Percentiles rank a stretch among this genome's conserved stretches.
These are phyloP conservation scores for Penicillium robsamsonii DNA, from an alignment of 495 filamentous ascomycete species.

Conservation along the genomic window DNA sequence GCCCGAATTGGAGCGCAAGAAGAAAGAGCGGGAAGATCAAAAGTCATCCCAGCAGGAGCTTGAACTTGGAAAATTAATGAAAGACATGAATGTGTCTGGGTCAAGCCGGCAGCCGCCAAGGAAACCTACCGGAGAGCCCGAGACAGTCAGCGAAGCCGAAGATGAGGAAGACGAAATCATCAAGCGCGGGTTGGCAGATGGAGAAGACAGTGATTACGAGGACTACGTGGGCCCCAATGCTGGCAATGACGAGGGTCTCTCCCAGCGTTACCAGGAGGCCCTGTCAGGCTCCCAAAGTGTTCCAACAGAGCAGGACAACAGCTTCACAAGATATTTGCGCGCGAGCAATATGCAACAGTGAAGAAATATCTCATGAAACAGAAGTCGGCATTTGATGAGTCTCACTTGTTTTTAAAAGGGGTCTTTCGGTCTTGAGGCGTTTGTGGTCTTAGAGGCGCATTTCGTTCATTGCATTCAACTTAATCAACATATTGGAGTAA, in stretches of 20 bases:
- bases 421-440: slow-evolving; percentile 3
- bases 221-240: slow-evolving; percentile 33
- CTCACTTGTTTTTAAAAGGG: slow-evolving; percentile 1
- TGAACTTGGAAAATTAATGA: slow-evolving; percentile 90
- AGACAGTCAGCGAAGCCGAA: slow-evolving; percentile 54
- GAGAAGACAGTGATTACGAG: slow-evolving; percentile 36
- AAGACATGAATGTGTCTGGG: slow-evolving; percentile 77
- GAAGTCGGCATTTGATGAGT: background rate
- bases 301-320: slow-evolving; percentile 43
- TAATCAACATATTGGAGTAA: background rate
- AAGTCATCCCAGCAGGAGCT: slow-evolving; percentile 68
- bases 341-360: slow-evolving; percentile 37
- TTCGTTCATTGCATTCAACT: slow-evolving; percentile 3
- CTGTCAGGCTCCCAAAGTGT: slow-evolving; percentile 31
- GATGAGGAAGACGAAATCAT: slow-evolving; percentile 43
- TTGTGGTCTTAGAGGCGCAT: slow-evolving; percentile 13
- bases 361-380: slow-evolving; percentile 8
- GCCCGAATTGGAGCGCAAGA: slow-evolving; percentile 81
- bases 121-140: slow-evolving; percentile 31
- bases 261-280: slow-evolving; percentile 46
- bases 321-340: slow-evolving; percentile 50
- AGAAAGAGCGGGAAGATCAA: slow-evolving; percentile 68
- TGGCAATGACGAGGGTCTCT: slow-evolving; percentile 41
- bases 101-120: slow-evolving; percentile 32
- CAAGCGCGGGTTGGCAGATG: slow-evolving; percentile 32